These are phyloP conservation scores for Cetradonia linearis DNA, from an alignment of 495 filamentous ascomycete genomes.

Conservation along the genomic window DNA sequence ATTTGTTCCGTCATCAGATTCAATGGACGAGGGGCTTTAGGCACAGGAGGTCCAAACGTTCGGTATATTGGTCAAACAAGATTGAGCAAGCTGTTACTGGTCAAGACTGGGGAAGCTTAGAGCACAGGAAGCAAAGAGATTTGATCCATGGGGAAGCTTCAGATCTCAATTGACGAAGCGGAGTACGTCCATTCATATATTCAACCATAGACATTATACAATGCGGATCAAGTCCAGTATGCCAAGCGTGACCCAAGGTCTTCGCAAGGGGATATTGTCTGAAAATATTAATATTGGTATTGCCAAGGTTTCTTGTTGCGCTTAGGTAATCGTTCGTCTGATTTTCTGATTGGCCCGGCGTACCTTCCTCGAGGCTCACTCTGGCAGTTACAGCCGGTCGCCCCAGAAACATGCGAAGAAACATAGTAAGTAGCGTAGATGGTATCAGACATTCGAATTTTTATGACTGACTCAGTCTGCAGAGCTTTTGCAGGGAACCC, in stretches of 20 bases:
- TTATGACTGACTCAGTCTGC: background rate
- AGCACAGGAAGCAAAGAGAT: background rate
- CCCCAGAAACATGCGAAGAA: background rate
- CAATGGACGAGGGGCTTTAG: background rate
- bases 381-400: background rate
- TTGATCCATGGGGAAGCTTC: background rate
- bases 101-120: background rate
- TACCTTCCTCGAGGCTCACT: background rate
- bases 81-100: background rate
- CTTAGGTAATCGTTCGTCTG: no score
- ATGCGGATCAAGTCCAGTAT: no score
- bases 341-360: no score
- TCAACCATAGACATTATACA: no score
- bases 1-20: conserved; percentile 17
- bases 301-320: no score
- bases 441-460: background rate
- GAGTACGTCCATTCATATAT: background rate
- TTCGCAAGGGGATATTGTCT: no score
- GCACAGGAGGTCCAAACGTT: background rate
- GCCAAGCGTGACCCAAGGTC: no score
- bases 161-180: background rate
- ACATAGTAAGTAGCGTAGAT: background rate
- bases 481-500: background rate
- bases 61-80: background rate
- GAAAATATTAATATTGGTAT: no score